A percentile compares a stretch with the other conserved stretches of the same genome.
phyloP scores from a whole-genome alignment of 345 rosid genomes.

The Citrus sp. region DNA sequence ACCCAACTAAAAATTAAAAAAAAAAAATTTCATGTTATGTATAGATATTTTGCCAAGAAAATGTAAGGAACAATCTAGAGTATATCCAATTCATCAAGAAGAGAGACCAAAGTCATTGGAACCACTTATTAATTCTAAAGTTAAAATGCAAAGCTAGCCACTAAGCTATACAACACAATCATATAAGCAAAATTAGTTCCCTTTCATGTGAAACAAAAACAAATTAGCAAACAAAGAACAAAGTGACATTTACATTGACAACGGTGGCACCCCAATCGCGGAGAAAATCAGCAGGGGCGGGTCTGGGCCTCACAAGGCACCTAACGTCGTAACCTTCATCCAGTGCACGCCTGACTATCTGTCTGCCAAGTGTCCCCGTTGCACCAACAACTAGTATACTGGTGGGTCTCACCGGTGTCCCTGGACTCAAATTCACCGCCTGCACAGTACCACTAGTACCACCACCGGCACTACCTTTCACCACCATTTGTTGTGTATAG shows the following conservation, averaged over 20 bases:
- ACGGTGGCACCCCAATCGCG: conserved; percentile 98
- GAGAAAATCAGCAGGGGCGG: conserved; percentile 90
- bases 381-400: conserved; percentile 86
- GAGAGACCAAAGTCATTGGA: not conserved
- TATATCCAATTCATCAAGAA: not conserved
- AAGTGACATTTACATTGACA: conserved; percentile 56
- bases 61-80: not conserved
- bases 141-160: not conserved
- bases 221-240: not conserved
- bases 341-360: conserved; percentile 82
- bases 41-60: not conserved
- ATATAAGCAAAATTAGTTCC: not conserved
- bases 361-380: conserved; percentile 90
- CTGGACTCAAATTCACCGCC: conserved; percentile 71
- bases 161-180: not conserved
- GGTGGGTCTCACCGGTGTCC: conserved; percentile 74
- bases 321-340: conserved; percentile 54
- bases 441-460: conserved; percentile 17
- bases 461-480: conserved; percentile 25
- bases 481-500: not conserved
- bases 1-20: no score
- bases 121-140: not conserved
- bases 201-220: not conserved
- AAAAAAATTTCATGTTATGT: no score
- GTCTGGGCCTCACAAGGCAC: conserved; percentile 90